These are phyloP conservation scores for Hymenoscyphus occultus DNA, from an alignment of 2,329 filamentous ascomycete species.

Conservation along the genomic window DNA sequence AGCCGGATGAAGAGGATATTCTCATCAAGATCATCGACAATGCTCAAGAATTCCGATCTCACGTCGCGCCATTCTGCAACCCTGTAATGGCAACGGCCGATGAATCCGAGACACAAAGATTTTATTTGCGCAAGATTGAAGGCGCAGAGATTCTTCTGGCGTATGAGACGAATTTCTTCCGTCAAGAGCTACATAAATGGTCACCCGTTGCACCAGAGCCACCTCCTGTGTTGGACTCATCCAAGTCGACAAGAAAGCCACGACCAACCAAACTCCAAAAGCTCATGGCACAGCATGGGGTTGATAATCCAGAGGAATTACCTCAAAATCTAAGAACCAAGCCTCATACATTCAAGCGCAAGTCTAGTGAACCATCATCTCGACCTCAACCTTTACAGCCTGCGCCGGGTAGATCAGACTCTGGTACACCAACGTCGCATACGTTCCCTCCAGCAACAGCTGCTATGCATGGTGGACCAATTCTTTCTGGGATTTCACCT, in stretches of 20 bases:
- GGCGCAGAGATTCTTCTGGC: slow-evolving; percentile 90
- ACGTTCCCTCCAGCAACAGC: slow-evolving; percentile 25
- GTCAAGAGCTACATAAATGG: slow-evolving; percentile 93
- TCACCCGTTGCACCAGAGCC: slow-evolving; percentile 82
- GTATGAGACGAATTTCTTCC: slow-evolving; percentile 96
- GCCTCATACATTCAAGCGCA: slow-evolving; percentile 35
- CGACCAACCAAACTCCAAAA: slow-evolving; percentile 96
- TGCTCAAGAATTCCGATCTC: slow-evolving; percentile 78
- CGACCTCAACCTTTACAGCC: slow-evolving; percentile 33
- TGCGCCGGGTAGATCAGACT: slow-evolving; percentile 34
- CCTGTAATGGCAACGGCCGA: slow-evolving; percentile 76
- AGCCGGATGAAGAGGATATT: slow-evolving; percentile 89
- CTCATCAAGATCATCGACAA: slow-evolving; percentile 83
- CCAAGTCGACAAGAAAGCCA: slow-evolving; percentile 89
- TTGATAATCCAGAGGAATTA: slow-evolving; percentile 86
- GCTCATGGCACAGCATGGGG: slow-evolving; percentile 82
- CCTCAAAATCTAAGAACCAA: slow-evolving; percentile 59
- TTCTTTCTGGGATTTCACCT: slow-evolving; percentile 29
- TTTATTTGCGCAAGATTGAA: slow-evolving; percentile 95
- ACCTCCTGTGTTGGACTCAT: slow-evolving; percentile 82
- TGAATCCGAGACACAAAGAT: slow-evolving; percentile 85
- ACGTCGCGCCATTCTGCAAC: slow-evolving; percentile 77
- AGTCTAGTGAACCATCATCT: slow-evolving; percentile 34
- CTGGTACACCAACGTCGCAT: slow-evolving; percentile 33
- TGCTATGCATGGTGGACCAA: slow-evolving; percentile 28